Evolutionary conservation across 208 protist species (phyloP).

Genomic region (Leishmania braziliensis): DNA sequence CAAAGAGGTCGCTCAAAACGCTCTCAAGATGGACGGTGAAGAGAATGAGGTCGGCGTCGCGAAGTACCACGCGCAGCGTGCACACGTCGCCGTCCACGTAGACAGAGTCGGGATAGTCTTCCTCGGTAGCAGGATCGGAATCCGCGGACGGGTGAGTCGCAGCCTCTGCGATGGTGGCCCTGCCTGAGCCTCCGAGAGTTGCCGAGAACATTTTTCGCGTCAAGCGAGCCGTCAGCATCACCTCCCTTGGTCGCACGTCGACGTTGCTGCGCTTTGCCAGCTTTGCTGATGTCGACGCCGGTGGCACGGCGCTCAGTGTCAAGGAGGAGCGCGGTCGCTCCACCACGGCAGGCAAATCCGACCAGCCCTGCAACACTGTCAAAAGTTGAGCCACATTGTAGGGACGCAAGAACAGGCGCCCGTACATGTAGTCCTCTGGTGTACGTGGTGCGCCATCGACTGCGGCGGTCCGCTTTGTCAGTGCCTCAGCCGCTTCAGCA

Average conservation of each 20-base stretch:
- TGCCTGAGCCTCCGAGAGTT: not conserved
- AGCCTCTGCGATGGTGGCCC: not conserved
- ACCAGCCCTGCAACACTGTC: constrained; percentile 73
- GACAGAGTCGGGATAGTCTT: constrained; percentile 29
- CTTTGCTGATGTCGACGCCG: not conserved
- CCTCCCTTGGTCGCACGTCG: constrained; percentile 5
- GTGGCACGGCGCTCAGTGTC: constrained; percentile 26
- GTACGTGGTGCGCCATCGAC: constrained; percentile 1
- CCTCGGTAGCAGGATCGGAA: constrained; percentile 13
- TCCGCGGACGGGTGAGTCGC: not conserved
- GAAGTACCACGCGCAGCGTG: constrained; percentile 42
- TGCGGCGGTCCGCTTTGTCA: not conserved
- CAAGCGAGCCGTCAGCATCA: constrained; percentile 15
- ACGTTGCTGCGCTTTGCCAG: not conserved
- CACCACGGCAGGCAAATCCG: constrained; percentile 29
- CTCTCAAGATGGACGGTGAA: constrained; percentile 75
- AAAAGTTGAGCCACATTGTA: constrained; percentile 88
- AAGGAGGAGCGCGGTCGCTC: constrained; percentile 57
- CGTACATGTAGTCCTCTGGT: constrained; percentile 65
- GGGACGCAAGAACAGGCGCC: constrained; percentile 81
- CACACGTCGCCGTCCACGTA: constrained; percentile 67
- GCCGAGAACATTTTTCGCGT: constrained; percentile 11
- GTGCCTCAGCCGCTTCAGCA: not conserved
- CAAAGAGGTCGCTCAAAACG: constrained; percentile 77
- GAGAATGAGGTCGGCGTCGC: constrained; percentile 65